A percentile compares a stretch with the other conserved stretches of the same genome.
These are phyloP conservation scores for Euphorbia peplus DNA, from an alignment of 345 rosid genomes.

Conservation along the genomic window DNA sequence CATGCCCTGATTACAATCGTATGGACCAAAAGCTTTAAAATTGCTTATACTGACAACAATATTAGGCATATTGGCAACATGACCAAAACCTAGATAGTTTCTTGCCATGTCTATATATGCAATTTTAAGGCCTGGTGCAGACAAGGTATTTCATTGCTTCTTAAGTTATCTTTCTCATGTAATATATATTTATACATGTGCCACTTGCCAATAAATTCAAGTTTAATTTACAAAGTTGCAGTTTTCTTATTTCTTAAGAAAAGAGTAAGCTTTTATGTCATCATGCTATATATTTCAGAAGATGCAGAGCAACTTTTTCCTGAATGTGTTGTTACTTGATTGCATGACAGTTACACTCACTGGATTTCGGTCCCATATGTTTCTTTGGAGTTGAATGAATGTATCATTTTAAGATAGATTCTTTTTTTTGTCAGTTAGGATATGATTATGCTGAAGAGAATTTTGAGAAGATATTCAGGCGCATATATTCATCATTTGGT, in stretches of 20 bases:
- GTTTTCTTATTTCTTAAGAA: too few relatives aligned
- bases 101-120: too few relatives aligned
- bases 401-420: neutral
- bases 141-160: too few relatives aligned
- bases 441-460: constrained; percentile 91
- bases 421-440: constrained; percentile 76
- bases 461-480: constrained; percentile 75
- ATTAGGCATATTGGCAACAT: too few relatives aligned
- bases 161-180: too few relatives aligned
- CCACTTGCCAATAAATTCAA: too few relatives aligned
- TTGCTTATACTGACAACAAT: constrained; percentile 84
- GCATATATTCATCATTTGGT: constrained; percentile 89
- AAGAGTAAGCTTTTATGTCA: too few relatives aligned
- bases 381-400: neutral
- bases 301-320: neutral
- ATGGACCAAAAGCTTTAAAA: constrained; percentile 84
- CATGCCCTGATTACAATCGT: constrained; percentile 90
- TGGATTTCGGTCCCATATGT: neutral
- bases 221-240: too few relatives aligned
- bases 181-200: too few relatives aligned
- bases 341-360: neutral
- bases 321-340: neutral
- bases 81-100: too few relatives aligned
- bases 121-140: too few relatives aligned
- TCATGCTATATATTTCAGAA: too few relatives aligned